Evolutionary conservation across 352 stramenopile genomes (phyloP).

Genomic region (Blastocystis sp.): DNA sequence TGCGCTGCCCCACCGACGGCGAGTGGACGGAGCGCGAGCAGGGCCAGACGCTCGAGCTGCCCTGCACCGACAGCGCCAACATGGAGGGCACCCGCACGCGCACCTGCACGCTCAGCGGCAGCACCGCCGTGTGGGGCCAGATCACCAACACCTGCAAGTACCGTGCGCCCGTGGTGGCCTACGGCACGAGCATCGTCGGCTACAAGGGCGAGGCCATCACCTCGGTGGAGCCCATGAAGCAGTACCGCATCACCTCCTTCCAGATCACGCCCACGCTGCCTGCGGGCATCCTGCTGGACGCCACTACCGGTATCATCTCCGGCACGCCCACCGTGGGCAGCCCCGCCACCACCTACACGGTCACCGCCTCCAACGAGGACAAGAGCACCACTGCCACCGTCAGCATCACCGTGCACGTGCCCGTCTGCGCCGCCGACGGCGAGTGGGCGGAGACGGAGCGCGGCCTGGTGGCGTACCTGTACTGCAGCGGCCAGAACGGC

Average conservation of each 20-base stretch:
- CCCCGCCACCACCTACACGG: conserved; percentile 15
- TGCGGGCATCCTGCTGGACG: conserved; percentile 13
- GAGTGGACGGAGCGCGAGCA: conserved; percentile 57
- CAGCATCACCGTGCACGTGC: conserved; percentile 39
- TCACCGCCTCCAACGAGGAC: conserved; percentile 53
- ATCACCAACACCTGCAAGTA: conserved; percentile 53
- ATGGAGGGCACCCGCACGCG: conserved; percentile 58
- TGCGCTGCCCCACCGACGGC: conserved; percentile 49
- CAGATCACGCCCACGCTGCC: conserved; percentile 36
- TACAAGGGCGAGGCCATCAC: conserved; percentile 65
- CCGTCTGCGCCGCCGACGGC: conserved; percentile 30
- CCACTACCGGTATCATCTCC: conserved; percentile 32
- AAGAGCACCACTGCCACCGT: not conserved
- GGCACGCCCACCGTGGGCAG: conserved; percentile 43
- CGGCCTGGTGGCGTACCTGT: conserved; percentile 43
- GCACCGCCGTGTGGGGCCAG: conserved; percentile 5
- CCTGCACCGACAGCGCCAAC: conserved; percentile 49
- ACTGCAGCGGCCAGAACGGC: conserved; percentile 49
- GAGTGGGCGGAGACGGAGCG: conserved; percentile 51
- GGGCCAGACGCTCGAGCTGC: conserved; percentile 12
- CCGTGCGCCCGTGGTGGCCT: conserved; percentile 31
- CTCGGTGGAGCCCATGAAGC: conserved; percentile 48
- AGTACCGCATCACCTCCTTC: conserved; percentile 57
- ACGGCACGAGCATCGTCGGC: conserved; percentile 38
- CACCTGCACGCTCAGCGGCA: conserved; percentile 35